These are phyloP conservation scores for Ochetophila trinervis DNA, from an alignment of 306 rosid species.

Conservation along the genomic window DNA sequence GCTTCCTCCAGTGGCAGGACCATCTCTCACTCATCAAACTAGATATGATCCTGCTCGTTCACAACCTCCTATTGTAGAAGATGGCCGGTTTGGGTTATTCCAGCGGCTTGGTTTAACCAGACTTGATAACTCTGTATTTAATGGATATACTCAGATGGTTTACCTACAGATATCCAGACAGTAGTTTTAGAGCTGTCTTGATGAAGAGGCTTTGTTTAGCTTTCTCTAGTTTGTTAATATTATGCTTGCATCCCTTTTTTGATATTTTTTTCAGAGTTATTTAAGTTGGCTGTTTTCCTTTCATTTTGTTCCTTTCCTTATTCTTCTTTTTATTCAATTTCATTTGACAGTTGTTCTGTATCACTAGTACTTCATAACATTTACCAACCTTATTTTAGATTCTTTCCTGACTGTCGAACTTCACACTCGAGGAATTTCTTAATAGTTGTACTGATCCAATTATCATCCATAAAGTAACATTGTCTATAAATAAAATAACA, in stretches of 20 bases:
- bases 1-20: constrained; percentile 96
- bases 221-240: constrained; percentile 26
- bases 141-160: constrained; percentile 98
- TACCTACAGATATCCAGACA: constrained; percentile 80
- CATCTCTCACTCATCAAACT: constrained; percentile 95
- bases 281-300: background rate
- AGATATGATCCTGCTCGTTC: constrained; percentile 96
- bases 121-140: constrained; percentile 79
- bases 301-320: constrained; percentile 5
- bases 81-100: constrained; percentile 84
- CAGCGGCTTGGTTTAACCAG: constrained; percentile 68
- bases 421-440: no score
- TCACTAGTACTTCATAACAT: constrained; percentile 2
- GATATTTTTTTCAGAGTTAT: constrained; percentile 22
- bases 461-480: no score
- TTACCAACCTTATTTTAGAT: background rate
- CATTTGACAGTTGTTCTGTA: background rate
- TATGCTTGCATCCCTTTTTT: constrained; percentile 19
- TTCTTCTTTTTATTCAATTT: constrained; percentile 16
- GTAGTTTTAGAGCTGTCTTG: constrained; percentile 40
- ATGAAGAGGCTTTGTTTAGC: constrained; percentile 28
- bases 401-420: background rate
- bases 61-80: constrained; percentile 78
- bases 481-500: no score
- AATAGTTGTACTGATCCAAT: no score